These are phyloP conservation scores for Trichosporon sp. DNA, from an alignment of 1,284 basidiomycete species.

Conservation along the genomic window DNA sequence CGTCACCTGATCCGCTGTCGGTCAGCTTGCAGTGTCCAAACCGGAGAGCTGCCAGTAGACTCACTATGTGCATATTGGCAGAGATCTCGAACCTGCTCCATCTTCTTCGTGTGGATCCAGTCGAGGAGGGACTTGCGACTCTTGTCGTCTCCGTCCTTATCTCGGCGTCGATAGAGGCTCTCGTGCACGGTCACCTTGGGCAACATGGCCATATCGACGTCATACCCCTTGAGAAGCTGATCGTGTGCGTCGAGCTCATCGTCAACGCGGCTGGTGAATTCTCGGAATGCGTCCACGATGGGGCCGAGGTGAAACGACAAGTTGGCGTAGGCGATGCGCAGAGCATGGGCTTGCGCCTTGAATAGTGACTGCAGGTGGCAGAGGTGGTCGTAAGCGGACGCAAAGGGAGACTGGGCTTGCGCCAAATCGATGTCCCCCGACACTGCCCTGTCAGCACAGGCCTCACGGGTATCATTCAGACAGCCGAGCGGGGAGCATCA, in stretches of 20 bases:
- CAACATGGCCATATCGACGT: conserved; percentile 39
- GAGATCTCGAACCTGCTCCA: conserved; percentile 43
- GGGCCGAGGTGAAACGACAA: conserved; percentile 38
- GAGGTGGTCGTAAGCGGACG: conserved; percentile 39
- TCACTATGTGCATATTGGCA: conserved; percentile 35
- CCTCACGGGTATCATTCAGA: neutral
- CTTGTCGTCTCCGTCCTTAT: conserved; percentile 24
- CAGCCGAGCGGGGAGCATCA: neutral
- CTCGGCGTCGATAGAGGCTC: conserved; percentile 28
- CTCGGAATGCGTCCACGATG: conserved; percentile 32
- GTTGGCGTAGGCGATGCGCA: conserved; percentile 42
- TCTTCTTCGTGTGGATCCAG: conserved; percentile 41
- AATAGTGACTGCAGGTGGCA: conserved; percentile 41
- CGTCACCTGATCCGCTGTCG: conserved; percentile 28
- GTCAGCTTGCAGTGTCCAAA: neutral
- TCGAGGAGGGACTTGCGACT: conserved; percentile 39
- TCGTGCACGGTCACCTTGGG: conserved; percentile 38
- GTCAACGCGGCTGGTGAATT: conserved; percentile 31
- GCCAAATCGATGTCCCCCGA: conserved; percentile 14
- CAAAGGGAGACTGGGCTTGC: conserved; percentile 35
- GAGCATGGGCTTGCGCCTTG: conserved; percentile 35
- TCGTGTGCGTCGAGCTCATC: conserved; percentile 32
- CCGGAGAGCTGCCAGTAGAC: conserved; percentile 8
- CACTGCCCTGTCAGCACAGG: conserved; percentile 8
- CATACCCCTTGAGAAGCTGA: conserved; percentile 27